Base-by-base conservation (phyloP, 2,329 filamentous ascomycete species). In the Coniochaeta sp. region DNA sequence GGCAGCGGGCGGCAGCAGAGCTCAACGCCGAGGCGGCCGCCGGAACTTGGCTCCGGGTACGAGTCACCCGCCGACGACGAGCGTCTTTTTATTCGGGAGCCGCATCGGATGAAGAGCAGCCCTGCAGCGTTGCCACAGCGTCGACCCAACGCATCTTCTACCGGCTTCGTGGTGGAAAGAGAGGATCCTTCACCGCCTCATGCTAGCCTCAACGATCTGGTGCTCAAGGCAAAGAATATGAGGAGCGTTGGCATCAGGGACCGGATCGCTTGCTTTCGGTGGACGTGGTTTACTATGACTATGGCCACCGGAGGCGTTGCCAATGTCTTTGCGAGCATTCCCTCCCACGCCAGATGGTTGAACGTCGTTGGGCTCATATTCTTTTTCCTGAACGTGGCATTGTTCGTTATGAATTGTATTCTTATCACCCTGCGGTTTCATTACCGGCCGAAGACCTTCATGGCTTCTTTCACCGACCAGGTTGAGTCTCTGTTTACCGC, bases 241-340 rank as follows among this genome's bases (percentile, higher is more conserved):
- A 30, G 52, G 38, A 65, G 65, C 55, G 72, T 81, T 54, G 72
- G 79, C 17, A 66, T 83, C 55, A 73, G 76, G 40, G 81, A 83
- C 62, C 73, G 81, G 38, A 79, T 84, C 61, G 76, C 75, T 44
- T 83, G 79, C 62, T 78, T 79, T 63, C 77, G 77, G 65, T 93
- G 90, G 90, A 91, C 89, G 0, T 93, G 87, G 80, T 93, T 92
- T 67, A 90, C 89, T 24, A 80, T 81, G 72, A 90, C 89, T 14
- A 81, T 81, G 77, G 81, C 81, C 2, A 83, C 81, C 0, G 82
- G 81, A 28, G 80, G 81, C n/a, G 72, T 84, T 61, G 77, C 80
- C 54, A 84, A 82, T 61, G 78, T 82, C n/a, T 70, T 84, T 52
- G 73, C 79, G 65, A 75, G 76, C 3, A 72, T 81, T 22, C 80